Evolutionary conservation across 2,329 filamentous ascomycete genomes (phyloP).

Genomic region (Diaporthe ilicicola): DNA sequence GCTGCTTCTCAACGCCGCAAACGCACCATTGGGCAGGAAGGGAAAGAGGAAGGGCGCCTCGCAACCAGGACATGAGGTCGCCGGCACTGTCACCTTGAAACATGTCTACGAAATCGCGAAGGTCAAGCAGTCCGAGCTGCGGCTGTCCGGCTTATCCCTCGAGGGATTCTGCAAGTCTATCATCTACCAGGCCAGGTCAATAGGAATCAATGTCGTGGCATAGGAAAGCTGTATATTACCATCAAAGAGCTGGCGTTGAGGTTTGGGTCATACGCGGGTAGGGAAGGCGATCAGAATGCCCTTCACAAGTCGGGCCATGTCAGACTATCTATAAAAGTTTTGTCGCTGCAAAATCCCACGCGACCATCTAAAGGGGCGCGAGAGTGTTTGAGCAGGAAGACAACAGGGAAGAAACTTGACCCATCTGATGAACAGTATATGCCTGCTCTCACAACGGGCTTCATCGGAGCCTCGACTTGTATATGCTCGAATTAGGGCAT

Average conservation of each 20-base stretch:
- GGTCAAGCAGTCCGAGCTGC: conserved; percentile 85
- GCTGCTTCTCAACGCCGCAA: conserved; percentile 84
- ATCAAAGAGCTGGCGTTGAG: conserved; percentile 31
- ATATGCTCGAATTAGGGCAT: neutral
- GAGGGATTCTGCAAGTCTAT: conserved; percentile 78
- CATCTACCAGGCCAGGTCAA: conserved; percentile 78
- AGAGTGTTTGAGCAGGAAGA: neutral
- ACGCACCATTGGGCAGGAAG: conserved; percentile 75
- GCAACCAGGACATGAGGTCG: conserved; percentile 76
- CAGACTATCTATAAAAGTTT: neutral
- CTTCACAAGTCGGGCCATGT: neutral
- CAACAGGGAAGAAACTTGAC: neutral
- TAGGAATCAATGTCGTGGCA: conserved; percentile 76
- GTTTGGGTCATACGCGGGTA: conserved; percentile 22
- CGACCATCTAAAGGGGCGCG: neutral
- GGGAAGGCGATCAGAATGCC: conserved; percentile 2
- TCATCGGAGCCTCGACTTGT: neutral
- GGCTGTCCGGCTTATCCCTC: conserved; percentile 75
- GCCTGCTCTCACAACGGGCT: neutral
- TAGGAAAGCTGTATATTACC: conserved; percentile 43
- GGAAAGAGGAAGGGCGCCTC: conserved; percentile 80
- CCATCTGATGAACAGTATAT: neutral
- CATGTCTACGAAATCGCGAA: conserved; percentile 98
- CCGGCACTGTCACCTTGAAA: conserved; percentile 91
- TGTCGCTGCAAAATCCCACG: neutral